Base-by-base conservation (phyloP, 306 rosid genomes). In the Mimosa bimucronata region DNA sequence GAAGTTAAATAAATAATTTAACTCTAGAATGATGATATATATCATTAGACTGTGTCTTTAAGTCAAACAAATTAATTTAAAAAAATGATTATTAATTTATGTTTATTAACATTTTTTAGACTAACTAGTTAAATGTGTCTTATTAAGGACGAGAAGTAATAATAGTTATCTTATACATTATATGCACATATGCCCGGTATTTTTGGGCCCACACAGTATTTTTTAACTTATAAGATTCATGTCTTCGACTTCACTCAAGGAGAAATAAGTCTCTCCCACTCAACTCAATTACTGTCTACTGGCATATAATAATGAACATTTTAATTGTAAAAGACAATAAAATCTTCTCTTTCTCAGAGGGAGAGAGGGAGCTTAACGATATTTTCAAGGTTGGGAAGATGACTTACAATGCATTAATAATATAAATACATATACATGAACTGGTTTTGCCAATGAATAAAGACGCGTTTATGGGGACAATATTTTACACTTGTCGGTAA, bases 401-500 rank as follows among this genome's bases (percentile, higher is more conserved):
- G 67, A 69, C 61, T 81, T 80, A 73, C 76, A 31, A 18, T 67
- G 72, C 66, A 26, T 19, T 21, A 14, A 21, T 9, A 40, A 38
- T 42, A 41, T 15, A 34, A 28, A 55, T 7, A 5, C n/a, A 15
- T 16, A 5, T n/a, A 3, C 52, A 46, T 13, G 73, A 28, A 55
- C 67, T 72, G 53, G 79, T 61, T 77, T 73, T 29, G 23, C 37
- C 55, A 57, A 52, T 66, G 66, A 42, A 50, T 34, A 61, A 61
- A 60, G 72, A 57, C 61, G 75, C 18, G n/a, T 76, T 21, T 76
- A 55, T 57, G 68, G 80, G 44, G 66, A 53, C 61, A 25, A 19
- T 53, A 21, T 41, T 66, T 66, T 62, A 61, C n/a, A 31, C 15
- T 41, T 15, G 37, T 41, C 3, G 6, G 2, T 15, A 1, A 23